These are phyloP conservation scores for Erythrophleum fordii DNA, from an alignment of 306 rosid species.

Conservation along the genomic window DNA sequence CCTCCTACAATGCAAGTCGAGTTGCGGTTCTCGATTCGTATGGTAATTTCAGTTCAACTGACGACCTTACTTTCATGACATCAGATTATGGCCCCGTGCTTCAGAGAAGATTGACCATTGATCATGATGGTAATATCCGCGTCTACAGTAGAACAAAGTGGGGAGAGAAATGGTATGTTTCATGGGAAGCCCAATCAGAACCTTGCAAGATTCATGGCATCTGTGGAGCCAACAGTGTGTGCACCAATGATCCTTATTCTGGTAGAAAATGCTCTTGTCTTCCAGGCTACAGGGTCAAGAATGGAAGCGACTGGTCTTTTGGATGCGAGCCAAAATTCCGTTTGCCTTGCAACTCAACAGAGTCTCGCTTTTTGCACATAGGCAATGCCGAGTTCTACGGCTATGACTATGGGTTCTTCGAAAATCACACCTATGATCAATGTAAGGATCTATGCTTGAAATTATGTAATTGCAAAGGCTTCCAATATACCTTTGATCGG, in stretches of 20 bases:
- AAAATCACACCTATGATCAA: neutral
- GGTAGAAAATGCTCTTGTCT: conserved; percentile 43
- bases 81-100: conserved; percentile 38
- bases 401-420: conserved; percentile 17
- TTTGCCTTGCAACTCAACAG: conserved; percentile 15
- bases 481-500: neutral
- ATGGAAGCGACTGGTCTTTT: conserved; percentile 39
- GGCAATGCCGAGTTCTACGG: conserved; percentile 37
- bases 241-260: conserved; percentile 1
- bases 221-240: conserved; percentile 49
- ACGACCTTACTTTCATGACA: conserved; percentile 11
- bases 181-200: conserved; percentile 30
- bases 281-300: conserved; percentile 35
- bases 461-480: neutral
- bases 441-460: conserved; percentile 44
- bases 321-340: conserved; percentile 55
- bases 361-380: conserved; percentile 31
- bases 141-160: conserved; percentile 34
- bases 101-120: conserved; percentile 38
- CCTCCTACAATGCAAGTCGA: conserved; percentile 17
- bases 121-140: conserved; percentile 43
- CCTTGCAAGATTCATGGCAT: conserved; percentile 37
- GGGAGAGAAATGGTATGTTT: conserved; percentile 36
- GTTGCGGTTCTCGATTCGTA: conserved; percentile 18
- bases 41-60: conserved; percentile 27